These are phyloP conservation scores for Rubia balearica DNA, from an alignment of 305 asterid species.

Conservation along the genomic window DNA sequence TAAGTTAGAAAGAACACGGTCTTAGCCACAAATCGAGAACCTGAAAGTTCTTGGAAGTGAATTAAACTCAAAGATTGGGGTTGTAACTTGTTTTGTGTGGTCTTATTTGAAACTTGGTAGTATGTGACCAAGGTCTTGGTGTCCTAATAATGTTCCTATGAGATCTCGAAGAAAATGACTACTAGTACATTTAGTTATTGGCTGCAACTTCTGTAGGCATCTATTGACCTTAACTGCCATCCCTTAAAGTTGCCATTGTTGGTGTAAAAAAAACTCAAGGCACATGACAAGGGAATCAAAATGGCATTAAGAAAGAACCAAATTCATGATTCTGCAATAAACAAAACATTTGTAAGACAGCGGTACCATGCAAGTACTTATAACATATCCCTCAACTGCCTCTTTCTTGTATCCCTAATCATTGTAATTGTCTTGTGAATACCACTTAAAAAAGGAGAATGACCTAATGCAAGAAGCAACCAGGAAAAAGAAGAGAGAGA, in stretches of 20 bases:
- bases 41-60: neutral
- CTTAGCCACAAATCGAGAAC: neutral
- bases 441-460: conserved; percentile 7
- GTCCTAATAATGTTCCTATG: neutral
- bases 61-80: neutral
- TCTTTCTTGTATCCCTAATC: conserved; percentile 30
- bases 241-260: neutral
- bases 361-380: conserved; percentile 15
- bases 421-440: conserved; percentile 42
- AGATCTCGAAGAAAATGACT: neutral
- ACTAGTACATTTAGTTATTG: neutral
- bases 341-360: conserved; percentile 16
- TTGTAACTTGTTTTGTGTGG: no score
- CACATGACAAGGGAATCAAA: conserved; percentile 21
- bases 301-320: conserved; percentile 5
- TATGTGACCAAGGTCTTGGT: neutral
- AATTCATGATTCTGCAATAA: conserved; percentile 1
- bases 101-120: no score
- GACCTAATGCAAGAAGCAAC: conserved; percentile 30
- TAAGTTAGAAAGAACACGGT: neutral
- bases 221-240: conserved; percentile 3
- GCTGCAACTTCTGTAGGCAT: neutral
- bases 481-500: conserved; percentile 12
- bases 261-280: neutral
- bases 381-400: conserved; percentile 27